Conservation (phyloP, 163 green algal species). For the Scenedesmus sp. region DNA sequence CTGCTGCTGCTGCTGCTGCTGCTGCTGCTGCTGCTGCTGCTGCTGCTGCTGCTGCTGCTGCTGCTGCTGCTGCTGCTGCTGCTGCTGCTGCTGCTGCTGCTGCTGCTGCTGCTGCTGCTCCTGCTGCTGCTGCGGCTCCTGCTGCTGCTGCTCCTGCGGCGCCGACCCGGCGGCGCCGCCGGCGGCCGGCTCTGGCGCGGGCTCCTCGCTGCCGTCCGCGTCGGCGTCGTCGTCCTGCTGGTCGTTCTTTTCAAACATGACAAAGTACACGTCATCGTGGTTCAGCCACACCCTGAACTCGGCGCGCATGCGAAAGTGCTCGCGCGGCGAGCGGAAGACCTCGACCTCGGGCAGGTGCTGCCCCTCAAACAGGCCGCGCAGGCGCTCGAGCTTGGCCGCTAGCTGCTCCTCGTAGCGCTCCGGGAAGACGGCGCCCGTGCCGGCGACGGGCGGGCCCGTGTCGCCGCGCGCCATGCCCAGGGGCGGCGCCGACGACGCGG, state of each 20-base stretch:
- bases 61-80: not conserved
- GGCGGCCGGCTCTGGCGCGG: conserved; percentile 9
- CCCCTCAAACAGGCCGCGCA: conserved; percentile 35
- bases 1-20: conserved; percentile 13
- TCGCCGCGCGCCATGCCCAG: no score
- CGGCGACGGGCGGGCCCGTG: not conserved
- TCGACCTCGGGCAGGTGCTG: conserved; percentile 38
- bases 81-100: not conserved
- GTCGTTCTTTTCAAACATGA: conserved; percentile 62
- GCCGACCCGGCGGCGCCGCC: not conserved
- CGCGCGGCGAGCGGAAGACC: conserved; percentile 38
- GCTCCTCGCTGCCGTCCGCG: not conserved
- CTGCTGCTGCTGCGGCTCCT: not conserved
- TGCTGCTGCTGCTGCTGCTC: conserved; percentile 22
- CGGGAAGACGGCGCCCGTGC: conserved; percentile 19
- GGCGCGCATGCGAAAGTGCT: conserved; percentile 63
- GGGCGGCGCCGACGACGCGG: no score
- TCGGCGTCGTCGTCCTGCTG: no score
- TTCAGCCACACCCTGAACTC: conserved; percentile 66
- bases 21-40: conserved; percentile 16
- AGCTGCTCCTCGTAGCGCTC: conserved; percentile 47
- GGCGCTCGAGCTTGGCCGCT: conserved; percentile 20
- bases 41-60: not conserved
- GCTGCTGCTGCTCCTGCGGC: not conserved
- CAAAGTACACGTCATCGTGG: conserved; percentile 45